Base-by-base conservation (phyloP, 1,284 basidiomycete genomes). In the Ganoderma leucocontextum region DNA sequence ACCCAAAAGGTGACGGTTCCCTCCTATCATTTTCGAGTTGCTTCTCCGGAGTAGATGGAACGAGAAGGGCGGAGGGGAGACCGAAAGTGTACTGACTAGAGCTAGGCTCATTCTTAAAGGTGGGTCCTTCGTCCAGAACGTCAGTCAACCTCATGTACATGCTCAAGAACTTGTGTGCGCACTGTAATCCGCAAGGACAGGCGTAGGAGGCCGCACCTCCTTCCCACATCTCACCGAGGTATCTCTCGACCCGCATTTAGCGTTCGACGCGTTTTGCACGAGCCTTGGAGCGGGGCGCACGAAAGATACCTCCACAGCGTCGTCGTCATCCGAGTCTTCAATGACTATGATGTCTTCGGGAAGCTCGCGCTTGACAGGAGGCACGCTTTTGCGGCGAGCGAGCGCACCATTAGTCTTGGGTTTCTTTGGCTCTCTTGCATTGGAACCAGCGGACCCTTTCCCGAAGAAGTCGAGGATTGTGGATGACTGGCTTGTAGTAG, bases 391-490 rank as follows among this genome's bases (percentile, higher is more conserved):
- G 38, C 38, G 38, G 13, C 52, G 52, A 17, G 52, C 13, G 1
- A 63, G 12, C 36, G 52, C 8, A 22, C 38, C 47, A 15, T 55
- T 62, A 60, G 58, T 69, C 57, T 33, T 66, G 4, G 63, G 22
- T 65, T 74, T 73, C 65, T 72, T 73, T 2, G 33, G n/a, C 4
- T 63, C 63, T 33, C 42, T 60, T 25, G 72, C 62, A 2, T 42
- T 52, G 38, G 67, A 44, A 8, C 52, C 60, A n/a, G 69, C 47
- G 25, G 62, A 19, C 0, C 63, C 61, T 29, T 77, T 74, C n/a
- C 77, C 74, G 71, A 89, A 90, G 78, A 87, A 90, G 71, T 87
- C 80, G 69, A 84, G 80, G 25, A 90, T 73, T 6, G 88, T 89
- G 19, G 78, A 75, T 7, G 81, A 77, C 66, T 81, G 78, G 58